Conservation (phyloP, 2,329 filamentous ascomycete genomes). For the Ophiocordyceps polyrhachis-furcata region DNA sequence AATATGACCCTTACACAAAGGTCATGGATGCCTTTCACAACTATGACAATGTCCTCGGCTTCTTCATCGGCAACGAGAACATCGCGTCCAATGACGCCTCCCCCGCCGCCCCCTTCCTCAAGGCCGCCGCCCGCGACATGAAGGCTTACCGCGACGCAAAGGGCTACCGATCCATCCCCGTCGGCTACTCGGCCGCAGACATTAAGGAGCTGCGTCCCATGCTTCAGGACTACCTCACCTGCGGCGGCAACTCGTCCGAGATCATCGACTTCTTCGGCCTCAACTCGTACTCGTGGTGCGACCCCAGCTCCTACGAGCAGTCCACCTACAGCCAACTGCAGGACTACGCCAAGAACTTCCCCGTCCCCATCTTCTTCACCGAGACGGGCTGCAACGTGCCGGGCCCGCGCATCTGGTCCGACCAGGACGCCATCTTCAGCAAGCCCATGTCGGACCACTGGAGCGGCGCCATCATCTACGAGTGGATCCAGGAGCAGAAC, state of each 20-base stretch:
- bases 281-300: conserved; percentile 75
- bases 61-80: conserved; percentile 82
- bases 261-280: conserved; percentile 68
- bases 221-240: conserved; percentile 57
- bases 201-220: conserved; percentile 48
- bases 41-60: conserved; percentile 65
- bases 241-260: conserved; percentile 49
- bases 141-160: conserved; percentile 63
- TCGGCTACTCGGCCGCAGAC: conserved; percentile 78
- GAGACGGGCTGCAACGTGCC: conserved; percentile 68
- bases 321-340: conserved; percentile 57
- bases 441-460: conserved; percentile 47
- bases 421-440: conserved; percentile 64
- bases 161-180: conserved; percentile 61
- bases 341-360: conserved; percentile 47
- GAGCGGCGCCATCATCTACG: conserved; percentile 72
- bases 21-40: conserved; percentile 62
- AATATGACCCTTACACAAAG: conserved; percentile 46
- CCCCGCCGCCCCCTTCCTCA: conserved; percentile 59
- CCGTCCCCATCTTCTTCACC: conserved; percentile 77
- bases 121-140: conserved; percentile 63
- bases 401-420: conserved; percentile 42
- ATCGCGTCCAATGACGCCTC: conserved; percentile 44
- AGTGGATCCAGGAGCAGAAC: conserved; percentile 77
- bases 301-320: conserved; percentile 32